Base-by-base conservation (phyloP, 192 early-diverging fungal species). In the Backusella tarrabulga region DNA sequence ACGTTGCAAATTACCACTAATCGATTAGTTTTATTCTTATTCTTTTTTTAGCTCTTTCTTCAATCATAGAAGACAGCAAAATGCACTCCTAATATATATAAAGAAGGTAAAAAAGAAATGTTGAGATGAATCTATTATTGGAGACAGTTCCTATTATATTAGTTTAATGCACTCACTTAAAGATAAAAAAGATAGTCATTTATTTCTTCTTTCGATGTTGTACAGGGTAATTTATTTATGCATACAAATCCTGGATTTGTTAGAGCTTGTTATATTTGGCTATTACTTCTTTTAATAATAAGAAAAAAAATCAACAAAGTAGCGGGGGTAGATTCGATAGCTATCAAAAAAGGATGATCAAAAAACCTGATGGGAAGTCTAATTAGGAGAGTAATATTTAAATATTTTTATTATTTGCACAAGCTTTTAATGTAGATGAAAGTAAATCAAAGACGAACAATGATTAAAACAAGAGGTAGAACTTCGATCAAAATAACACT, bases 241-340 rank as follows among this genome's bases (percentile, higher is more conserved):
- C 54, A 60, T 60, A 60, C 23, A 60, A 50, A 12, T 26, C 12
- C 54, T 60, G 23, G 23, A 60, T 60, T 60, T 60, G 21, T 60
- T 60, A 60, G 54, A 60, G 54, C 26, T 60, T 60, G 54, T 60
- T 60, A 60, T 60, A 60, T 60, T 60, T 60, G 54, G 54, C 54
- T 1, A 60, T 60, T 60, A 6, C 5, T 60, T 23, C 54, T 60
- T 60, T 23, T 23, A 60, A 60, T 50, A 50, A n/a, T n/a, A 60
- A 60, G 23, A 60, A 23, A 19, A 19, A 60, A 7, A 60, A 6
- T 23, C 54, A 23, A 60, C 21, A 60, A 60, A 56, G 21, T 1
- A 56, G 26, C 8, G 54, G 23, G 21, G 54, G 21, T 56, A 12
- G 12, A 9, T 21, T 56, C 11, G 54, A 26, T 23, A 56, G 23